These are phyloP conservation scores for Clavaria fumosa DNA, from an alignment of 768 basidiomycete genomes.

Conservation along the genomic window DNA sequence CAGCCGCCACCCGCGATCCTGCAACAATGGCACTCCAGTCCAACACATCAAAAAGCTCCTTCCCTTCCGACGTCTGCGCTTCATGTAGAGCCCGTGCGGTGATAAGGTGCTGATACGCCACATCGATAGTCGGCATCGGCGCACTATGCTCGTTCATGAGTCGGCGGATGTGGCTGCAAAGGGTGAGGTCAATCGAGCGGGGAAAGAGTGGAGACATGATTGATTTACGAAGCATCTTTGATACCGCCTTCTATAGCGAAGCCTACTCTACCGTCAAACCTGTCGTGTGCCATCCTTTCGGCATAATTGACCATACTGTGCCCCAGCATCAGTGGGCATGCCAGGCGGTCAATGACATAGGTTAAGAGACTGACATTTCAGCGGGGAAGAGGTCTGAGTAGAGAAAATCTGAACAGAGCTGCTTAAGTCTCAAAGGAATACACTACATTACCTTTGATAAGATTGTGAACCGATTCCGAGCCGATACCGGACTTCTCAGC, in stretches of 20 bases:
- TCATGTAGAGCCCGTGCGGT: conserved; percentile 62
- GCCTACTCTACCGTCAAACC: conserved; percentile 59
- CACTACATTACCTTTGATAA: conserved; percentile 39
- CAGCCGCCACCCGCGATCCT: conserved; percentile 62
- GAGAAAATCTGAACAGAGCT: not conserved
- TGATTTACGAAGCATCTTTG: conserved; percentile 56
- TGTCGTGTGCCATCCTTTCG: conserved; percentile 54
- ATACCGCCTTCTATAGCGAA: conserved; percentile 80
- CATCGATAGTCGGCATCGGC: conserved; percentile 58
- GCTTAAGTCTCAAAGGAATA: not conserved
- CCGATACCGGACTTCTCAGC: conserved; percentile 75
- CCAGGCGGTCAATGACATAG: conserved; percentile 2
- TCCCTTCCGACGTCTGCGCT: conserved; percentile 27
- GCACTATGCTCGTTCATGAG: conserved; percentile 49
- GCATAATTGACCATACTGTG: conserved; percentile 41
- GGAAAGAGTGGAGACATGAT: not conserved
- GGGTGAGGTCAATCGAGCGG: conserved; percentile 3
- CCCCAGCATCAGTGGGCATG: not conserved
- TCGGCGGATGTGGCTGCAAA: conserved; percentile 45
- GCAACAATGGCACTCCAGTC: conserved; percentile 80
- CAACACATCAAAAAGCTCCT: conserved; percentile 37
- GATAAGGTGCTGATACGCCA: conserved; percentile 64
- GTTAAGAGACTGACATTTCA: conserved; percentile 28
- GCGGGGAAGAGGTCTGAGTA: conserved; percentile 50
- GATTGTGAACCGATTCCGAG: conserved; percentile 35